These are phyloP conservation scores for Mortierella sp. DNA, from an alignment of 371 early-diverging fungal genomes.

Conservation along the genomic window DNA sequence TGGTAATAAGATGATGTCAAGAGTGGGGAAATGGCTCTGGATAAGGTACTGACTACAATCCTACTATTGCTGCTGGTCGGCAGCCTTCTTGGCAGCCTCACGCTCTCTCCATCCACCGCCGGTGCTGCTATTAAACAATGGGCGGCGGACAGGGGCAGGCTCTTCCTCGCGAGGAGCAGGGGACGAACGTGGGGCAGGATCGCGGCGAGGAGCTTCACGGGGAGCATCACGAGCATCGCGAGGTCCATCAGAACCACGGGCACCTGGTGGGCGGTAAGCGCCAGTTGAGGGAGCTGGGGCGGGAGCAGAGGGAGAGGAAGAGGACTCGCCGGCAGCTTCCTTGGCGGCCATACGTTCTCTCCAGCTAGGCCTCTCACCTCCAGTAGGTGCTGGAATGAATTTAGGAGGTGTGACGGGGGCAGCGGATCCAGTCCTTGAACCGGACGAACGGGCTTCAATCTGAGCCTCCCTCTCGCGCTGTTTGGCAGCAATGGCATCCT, in stretches of 20 bases:
- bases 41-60: background rate
- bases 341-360: conserved; percentile 54
- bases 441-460: conserved; percentile 47
- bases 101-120: conserved; percentile 53
- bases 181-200: background rate
- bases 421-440: conserved; percentile 36
- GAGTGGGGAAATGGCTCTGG: background rate
- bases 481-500: conserved; percentile 51
- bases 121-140: conserved; percentile 25
- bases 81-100: conserved; percentile 45
- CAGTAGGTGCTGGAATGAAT: conserved; percentile 39
- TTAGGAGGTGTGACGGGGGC: conserved; percentile 40
- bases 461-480: conserved; percentile 53
- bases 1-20: background rate
- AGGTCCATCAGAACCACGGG: conserved; percentile 9
- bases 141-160: conserved; percentile 26
- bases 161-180: conserved; percentile 20
- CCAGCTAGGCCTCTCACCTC: conserved; percentile 52
- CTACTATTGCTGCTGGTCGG: conserved; percentile 20
- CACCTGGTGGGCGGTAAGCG: conserved; percentile 38
- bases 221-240: conserved; percentile 11
- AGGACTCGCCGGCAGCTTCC: conserved; percentile 23
- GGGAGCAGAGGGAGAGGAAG: conserved; percentile 9
- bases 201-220: conserved; percentile 10
- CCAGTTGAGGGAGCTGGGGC: conserved; percentile 28